Conservation (phyloP, 805 yeast species). For the Wickerhamomyces queroliae region DNA sequence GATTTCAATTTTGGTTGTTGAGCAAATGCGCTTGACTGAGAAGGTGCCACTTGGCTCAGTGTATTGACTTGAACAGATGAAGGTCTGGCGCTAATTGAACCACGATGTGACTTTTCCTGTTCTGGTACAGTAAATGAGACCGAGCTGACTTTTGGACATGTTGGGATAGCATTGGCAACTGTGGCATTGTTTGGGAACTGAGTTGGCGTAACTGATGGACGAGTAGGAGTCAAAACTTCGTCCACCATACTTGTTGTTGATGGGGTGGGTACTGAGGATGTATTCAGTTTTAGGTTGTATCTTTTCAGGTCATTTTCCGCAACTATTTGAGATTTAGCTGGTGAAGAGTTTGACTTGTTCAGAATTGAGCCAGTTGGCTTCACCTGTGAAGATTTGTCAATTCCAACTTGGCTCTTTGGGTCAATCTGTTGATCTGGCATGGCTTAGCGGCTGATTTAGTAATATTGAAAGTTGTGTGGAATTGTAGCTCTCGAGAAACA, state of each 20-base stretch:
- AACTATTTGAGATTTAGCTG: not conserved
- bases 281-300: not conserved
- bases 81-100: slow-evolving; percentile 52
- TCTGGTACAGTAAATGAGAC: slow-evolving; percentile 46
- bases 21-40: slow-evolving; percentile 10
- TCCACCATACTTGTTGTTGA: not conserved
- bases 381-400: too few relatives aligned
- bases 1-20: slow-evolving; percentile 2
- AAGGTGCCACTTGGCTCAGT: slow-evolving; percentile 10
- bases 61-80: slow-evolving; percentile 30
- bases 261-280: not conserved
- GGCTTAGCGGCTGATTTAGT: not conserved
- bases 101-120: slow-evolving; percentile 41
- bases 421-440: not conserved
- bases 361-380: slow-evolving; percentile 1
- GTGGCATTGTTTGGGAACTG: not conserved
- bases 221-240: not conserved
- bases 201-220: not conserved
- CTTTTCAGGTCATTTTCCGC: not conserved
- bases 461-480: not conserved
- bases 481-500: not conserved
- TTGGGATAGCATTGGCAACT: not conserved
- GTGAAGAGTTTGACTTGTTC: not conserved
- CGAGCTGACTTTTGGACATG: slow-evolving; percentile 6
- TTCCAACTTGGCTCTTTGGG: too few relatives aligned